phyloP scores from a whole-genome alignment of 768 basidiomycete species.

The Hysterangium stoloniferum region DNA sequence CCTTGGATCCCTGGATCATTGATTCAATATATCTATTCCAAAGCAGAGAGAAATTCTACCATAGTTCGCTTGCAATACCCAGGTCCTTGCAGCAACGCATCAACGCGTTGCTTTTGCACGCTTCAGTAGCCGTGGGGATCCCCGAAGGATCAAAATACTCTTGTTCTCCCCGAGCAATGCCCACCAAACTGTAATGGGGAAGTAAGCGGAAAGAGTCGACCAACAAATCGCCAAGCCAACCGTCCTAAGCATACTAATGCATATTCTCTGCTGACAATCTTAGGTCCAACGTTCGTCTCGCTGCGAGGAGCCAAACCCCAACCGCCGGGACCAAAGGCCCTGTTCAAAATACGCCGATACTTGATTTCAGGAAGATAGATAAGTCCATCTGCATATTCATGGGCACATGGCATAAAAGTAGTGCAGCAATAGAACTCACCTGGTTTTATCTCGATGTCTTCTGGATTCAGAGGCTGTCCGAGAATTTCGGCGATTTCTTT shows the following conservation, averaged over 20 bases:
- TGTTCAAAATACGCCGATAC: slow-evolving; percentile 86
- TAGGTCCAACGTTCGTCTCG: slow-evolving; percentile 84
- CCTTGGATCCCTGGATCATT: slow-evolving; percentile 70
- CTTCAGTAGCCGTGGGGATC: slow-evolving; percentile 89
- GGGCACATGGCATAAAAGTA: not conserved
- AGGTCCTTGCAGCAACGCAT: slow-evolving; percentile 98
- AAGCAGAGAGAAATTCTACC: slow-evolving; percentile 42
- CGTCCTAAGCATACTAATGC: slow-evolving; percentile 89
- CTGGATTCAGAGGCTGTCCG: slow-evolving; percentile 62
- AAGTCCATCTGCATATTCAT: slow-evolving; percentile 62
- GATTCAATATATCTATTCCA: not conserved
- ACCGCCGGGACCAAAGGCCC: slow-evolving; percentile 91
- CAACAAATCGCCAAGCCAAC: slow-evolving; percentile 34
- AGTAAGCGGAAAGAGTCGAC: not conserved
- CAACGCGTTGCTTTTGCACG: slow-evolving; percentile 91
- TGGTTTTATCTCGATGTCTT: slow-evolving; percentile 91
- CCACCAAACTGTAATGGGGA: slow-evolving; percentile 56
- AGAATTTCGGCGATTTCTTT: slow-evolving; percentile 67
- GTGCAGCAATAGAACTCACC: slow-evolving; percentile 34
- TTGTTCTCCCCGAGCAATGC: slow-evolving; percentile 89
- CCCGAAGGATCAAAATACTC: slow-evolving; percentile 91
- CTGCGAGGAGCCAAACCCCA: slow-evolving; percentile 95
- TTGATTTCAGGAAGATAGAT: slow-evolving; percentile 97
- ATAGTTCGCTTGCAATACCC: slow-evolving; percentile 92
- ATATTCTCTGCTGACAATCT: slow-evolving; percentile 88